These are phyloP conservation scores for Boletellus deceptivus DNA, from an alignment of 1,284 basidiomycete species.

Conservation along the genomic window DNA sequence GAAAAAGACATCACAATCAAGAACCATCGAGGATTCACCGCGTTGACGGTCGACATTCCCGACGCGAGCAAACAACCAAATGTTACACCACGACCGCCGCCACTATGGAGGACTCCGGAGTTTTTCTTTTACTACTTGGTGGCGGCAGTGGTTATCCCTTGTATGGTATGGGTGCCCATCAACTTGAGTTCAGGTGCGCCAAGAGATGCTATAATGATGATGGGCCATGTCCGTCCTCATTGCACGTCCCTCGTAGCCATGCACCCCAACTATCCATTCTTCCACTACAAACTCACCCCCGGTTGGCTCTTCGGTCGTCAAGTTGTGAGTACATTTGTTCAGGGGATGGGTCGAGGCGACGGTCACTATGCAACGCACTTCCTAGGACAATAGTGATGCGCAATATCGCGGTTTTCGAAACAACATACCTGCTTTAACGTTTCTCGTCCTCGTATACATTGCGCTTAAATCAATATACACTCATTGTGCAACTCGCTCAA, in stretches of 20 bases:
- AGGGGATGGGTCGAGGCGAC: background rate
- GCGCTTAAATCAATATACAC: slow-evolving; percentile 47
- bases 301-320: slow-evolving; percentile 70
- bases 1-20: slow-evolving; percentile 9
- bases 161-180: slow-evolving; percentile 82
- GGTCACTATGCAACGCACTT: background rate
- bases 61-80: slow-evolving; percentile 31
- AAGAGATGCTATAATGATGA: background rate
- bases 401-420: slow-evolving; percentile 84
- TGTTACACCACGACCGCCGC: slow-evolving; percentile 31
- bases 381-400: slow-evolving; percentile 80
- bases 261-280: slow-evolving; percentile 74
- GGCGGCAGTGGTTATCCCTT: slow-evolving; percentile 62
- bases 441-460: slow-evolving; percentile 50
- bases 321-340: slow-evolving; percentile 49
- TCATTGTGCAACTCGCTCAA: slow-evolving; percentile 25
- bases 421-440: slow-evolving; percentile 62
- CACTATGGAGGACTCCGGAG: slow-evolving; percentile 81
- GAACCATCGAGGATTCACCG: slow-evolving; percentile 34
- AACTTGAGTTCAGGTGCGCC: slow-evolving; percentile 73
- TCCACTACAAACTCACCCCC: slow-evolving; percentile 54
- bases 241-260: slow-evolving; percentile 43
- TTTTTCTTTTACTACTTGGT: slow-evolving; percentile 78
- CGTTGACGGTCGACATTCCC: slow-evolving; percentile 51
- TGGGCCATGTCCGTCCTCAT: background rate